These are phyloP conservation scores for Pythium brachiatum DNA, from an alignment of 352 stramenopile genomes.

Conservation along the genomic window DNA sequence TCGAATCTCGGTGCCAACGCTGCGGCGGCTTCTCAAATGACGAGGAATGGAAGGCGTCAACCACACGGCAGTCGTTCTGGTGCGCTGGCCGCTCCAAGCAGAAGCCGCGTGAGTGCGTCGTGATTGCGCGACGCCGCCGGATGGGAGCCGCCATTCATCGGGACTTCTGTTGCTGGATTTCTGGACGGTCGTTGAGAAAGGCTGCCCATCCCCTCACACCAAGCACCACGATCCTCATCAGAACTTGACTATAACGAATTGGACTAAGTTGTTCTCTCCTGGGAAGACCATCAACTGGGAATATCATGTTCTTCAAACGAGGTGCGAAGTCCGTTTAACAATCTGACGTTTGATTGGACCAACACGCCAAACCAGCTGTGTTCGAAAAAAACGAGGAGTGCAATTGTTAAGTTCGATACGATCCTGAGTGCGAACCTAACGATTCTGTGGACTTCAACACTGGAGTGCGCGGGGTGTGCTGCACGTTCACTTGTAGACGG, in stretches of 20 bases:
- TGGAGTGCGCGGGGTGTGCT: too few relatives aligned
- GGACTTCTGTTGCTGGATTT: neutral
- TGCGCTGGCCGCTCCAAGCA: neutral
- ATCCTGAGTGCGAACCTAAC: neutral
- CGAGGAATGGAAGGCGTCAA: neutral
- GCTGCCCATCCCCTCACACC: conserved; percentile 4
- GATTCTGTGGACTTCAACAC: too few relatives aligned
- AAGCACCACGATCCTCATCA: conserved; percentile 5
- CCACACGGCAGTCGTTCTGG: neutral
- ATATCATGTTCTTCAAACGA: neutral
- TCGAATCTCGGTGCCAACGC: neutral
- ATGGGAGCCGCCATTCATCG: too few relatives aligned
- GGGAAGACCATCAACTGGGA: too few relatives aligned
- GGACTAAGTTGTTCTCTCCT: too few relatives aligned
- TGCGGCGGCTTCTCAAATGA: neutral
- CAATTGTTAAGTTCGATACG: conserved; percentile 4
- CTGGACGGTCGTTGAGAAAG: neutral
- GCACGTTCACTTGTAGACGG: conserved; percentile 1
- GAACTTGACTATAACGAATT: neutral
- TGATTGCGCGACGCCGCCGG: neutral
- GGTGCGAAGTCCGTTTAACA: neutral
- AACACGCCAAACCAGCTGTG: neutral
- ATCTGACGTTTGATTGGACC: neutral
- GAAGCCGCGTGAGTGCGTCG: too few relatives aligned
- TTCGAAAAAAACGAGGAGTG: too few relatives aligned